A percentile compares a stretch with the other conserved stretches of the same genome.
Evolutionary conservation across 345 rosid genomes (phyloP).

Genomic region (Syzygium aqueum): DNA sequence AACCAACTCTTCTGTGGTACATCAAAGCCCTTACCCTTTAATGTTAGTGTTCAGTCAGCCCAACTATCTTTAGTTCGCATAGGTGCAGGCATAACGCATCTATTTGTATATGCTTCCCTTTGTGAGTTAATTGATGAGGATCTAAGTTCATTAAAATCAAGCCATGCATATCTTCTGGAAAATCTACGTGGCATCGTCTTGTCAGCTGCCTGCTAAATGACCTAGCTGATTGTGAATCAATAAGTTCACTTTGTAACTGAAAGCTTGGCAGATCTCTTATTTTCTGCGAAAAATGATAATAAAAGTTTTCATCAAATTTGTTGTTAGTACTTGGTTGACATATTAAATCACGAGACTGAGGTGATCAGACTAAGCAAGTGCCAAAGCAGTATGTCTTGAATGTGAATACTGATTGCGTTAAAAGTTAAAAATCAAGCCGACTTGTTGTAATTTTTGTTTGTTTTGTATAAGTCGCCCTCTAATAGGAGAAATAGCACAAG

Average conservation of each 20-base stretch:
- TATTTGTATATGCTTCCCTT: background rate
- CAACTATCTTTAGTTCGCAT: background rate
- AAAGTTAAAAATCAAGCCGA: background rate
- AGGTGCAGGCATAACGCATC: background rate
- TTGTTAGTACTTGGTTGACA: background rate
- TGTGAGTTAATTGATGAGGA: background rate
- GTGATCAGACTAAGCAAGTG: background rate
- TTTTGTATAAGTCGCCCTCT: background rate
- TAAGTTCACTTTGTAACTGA: background rate
- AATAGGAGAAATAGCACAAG: background rate
- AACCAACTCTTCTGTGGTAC: background rate
- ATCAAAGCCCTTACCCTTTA: background rate
- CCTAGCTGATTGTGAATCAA: background rate
- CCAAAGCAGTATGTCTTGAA: background rate
- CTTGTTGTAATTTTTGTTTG: background rate
- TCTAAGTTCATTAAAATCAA: background rate
- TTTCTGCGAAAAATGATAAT: background rate
- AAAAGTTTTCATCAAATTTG: background rate
- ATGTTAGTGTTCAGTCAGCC: background rate
- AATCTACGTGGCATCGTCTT: background rate
- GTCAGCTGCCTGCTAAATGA: background rate
- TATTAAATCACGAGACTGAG: background rate
- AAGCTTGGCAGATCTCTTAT: background rate
- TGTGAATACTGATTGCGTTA: background rate
- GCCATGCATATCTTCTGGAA: background rate